Evolutionary conservation across 2,329 filamentous ascomycete species (phyloP).

Genomic region (Nigrospora osmanthi): DNA sequence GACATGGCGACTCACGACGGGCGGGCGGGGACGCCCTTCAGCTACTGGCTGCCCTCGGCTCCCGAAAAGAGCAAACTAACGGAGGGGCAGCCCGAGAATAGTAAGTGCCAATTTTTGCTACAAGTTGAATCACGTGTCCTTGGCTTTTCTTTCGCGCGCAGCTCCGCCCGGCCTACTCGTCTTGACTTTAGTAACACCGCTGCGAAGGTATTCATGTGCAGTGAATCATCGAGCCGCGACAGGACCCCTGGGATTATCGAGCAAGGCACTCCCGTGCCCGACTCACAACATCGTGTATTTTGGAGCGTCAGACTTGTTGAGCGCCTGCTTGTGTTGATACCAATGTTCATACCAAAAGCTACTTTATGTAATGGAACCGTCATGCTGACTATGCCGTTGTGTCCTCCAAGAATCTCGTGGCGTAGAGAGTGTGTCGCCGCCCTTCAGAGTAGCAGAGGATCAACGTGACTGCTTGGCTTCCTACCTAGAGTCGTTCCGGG

Average conservation of each 20-base stretch:
- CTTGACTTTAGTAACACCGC: conserved; percentile 2
- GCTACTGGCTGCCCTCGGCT: conserved; percentile 27
- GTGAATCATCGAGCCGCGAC: not conserved
- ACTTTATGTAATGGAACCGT: not conserved
- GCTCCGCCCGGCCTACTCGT: too few species aligned
- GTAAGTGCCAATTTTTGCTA: conserved; percentile 7
- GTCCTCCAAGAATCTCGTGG: conserved; percentile 3
- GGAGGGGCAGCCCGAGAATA: conserved; percentile 9
- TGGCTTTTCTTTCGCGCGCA: too few species aligned
- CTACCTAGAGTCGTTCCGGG: conserved; percentile 17
- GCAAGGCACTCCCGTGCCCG: too few species aligned
- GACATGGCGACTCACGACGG: conserved; percentile 6
- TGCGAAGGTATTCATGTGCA: conserved; percentile 1
- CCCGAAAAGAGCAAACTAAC: conserved; percentile 19
- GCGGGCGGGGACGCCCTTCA: conserved; percentile 25
- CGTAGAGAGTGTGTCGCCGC: conserved; percentile 3
- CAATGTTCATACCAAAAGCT: not conserved
- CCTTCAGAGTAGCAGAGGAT: conserved; percentile 21
- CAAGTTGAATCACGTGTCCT: conserved; percentile 1
- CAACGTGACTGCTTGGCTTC: conserved; percentile 17
- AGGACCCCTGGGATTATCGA: not conserved
- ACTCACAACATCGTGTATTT: too few species aligned
- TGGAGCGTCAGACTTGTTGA: too few species aligned
- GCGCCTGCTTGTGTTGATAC: too few species aligned
- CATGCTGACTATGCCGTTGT: conserved; percentile 1